These are phyloP conservation scores for Spiraea crenata DNA, from an alignment of 331 rosid genomes.

Conservation along the genomic window DNA sequence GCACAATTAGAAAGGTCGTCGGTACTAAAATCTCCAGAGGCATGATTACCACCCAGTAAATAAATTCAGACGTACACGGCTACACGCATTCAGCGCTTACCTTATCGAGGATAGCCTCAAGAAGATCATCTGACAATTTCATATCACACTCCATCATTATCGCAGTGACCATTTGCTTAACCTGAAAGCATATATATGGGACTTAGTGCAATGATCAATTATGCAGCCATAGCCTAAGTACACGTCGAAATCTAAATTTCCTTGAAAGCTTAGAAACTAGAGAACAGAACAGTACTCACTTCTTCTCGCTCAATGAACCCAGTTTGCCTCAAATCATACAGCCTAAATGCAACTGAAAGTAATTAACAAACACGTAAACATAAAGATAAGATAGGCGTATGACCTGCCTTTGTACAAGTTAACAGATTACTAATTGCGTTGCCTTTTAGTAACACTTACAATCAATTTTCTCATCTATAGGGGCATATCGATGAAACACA, in stretches of 20 bases:
- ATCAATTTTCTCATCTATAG: constrained; percentile 65
- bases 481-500: constrained; percentile 72
- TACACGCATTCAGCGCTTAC: constrained; percentile 16
- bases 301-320: constrained; percentile 83
- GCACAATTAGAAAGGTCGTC: constrained; percentile 1
- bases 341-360: constrained; percentile 72
- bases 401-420: constrained; percentile 13
- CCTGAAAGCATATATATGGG: constrained; percentile 44
- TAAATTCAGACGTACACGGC: not conserved
- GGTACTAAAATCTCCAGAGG: not conserved
- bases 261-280: not conserved
- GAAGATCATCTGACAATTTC: constrained; percentile 63
- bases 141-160: constrained; percentile 62
- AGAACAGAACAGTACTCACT: constrained; percentile 40
- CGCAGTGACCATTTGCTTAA: constrained; percentile 81
- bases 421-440: not conserved
- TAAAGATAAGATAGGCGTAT: constrained; percentile 16
- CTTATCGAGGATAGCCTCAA: constrained; percentile 71
- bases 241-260: not conserved
- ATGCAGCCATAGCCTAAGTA: not conserved
- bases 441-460: constrained; percentile 49
- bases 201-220: not conserved
- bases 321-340: constrained; percentile 73
- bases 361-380: constrained; percentile 15
- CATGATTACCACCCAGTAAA: not conserved